Evolutionary conservation across 2,329 filamentous ascomycete genomes (phyloP), one percentile per base, ranked within the genome.

Genomic region (Penicillium sp.): DNA sequence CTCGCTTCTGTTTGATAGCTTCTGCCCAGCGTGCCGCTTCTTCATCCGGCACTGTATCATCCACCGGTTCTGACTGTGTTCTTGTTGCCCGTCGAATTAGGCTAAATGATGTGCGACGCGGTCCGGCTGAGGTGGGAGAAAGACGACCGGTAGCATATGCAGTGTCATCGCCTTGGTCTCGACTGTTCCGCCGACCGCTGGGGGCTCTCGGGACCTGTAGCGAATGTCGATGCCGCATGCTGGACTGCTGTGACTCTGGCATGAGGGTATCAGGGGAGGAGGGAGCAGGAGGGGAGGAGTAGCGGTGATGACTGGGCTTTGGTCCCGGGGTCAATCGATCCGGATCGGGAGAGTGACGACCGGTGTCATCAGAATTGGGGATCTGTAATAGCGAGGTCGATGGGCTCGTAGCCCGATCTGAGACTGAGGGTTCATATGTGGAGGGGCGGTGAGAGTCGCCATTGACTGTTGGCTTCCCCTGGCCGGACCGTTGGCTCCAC

Each of bases 21-120:
- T 99, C 95, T 34, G 95, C 90, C 91, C 92, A 98, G 57, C 92
- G 86, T 59, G 90, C 84, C 39, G 94, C 92, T 72, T 98, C 94
- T 69, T 97, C 94, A 72, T 98, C 94, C 17, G 89, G 90, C 2
- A 88, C 83, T 20, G 93, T 81, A 68, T 97, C 94, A 67, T 98
- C 94, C 38, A 91, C 83, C 51, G 90, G 89, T 69, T 98, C 93
- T 1, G 88, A 71, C 96, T 86, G 50, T 6, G 92, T 96, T 63
- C 92, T 86, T 25, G 94, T 97, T 61, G 89, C 88, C 62, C 92
- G 86, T 71, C 94, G 86, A 55, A 85, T 91, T 55, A 98, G 80
- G 65, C 86, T 93, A 63, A 96, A 82, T n/a, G 95, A 99, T 8
- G 90, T 88, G 67, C 93, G 85, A 69, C 94, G 87, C 54, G 83